phyloP scores from a whole-genome alignment of 768 basidiomycete species.

The Hericium coralloides region DNA sequence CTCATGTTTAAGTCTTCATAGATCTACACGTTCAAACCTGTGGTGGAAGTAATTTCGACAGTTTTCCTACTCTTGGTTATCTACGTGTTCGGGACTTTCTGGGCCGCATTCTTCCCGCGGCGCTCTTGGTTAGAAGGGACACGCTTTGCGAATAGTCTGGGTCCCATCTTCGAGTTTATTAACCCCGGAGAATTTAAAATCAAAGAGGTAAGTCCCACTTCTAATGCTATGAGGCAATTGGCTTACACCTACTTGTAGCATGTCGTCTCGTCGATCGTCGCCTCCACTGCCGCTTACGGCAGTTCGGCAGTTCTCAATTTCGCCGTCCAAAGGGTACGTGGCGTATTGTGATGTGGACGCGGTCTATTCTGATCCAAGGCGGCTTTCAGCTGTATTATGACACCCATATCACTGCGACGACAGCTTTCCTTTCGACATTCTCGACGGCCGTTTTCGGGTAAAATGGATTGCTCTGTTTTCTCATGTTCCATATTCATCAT shows the following conservation, averaged over 20 bases:
- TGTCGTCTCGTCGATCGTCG: constrained; percentile 45
- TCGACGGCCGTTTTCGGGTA: constrained; percentile 58
- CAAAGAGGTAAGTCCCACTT: constrained; percentile 39
- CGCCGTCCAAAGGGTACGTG: constrained; percentile 44
- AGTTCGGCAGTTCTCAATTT: constrained; percentile 52
- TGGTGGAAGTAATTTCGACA: constrained; percentile 39
- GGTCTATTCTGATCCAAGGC: background rate
- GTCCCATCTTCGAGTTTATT: constrained; percentile 34
- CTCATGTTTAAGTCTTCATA: constrained; percentile 14
- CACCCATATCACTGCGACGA: constrained; percentile 43
- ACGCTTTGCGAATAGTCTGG: constrained; percentile 28
- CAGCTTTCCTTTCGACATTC: constrained; percentile 53
- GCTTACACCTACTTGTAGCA: constrained; percentile 30
- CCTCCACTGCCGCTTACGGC: constrained; percentile 45
- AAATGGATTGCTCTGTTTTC: constrained; percentile 4
- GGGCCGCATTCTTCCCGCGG: constrained; percentile 39
- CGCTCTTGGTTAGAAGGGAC: constrained; percentile 36
- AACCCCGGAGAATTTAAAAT: constrained; percentile 50
- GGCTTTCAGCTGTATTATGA: constrained; percentile 45
- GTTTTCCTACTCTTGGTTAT: constrained; percentile 50
- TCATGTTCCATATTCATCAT: background rate
- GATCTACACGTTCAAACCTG: constrained; percentile 56
- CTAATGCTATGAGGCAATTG: background rate
- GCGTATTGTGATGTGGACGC: background rate
- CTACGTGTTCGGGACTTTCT: constrained; percentile 41